Conservation (phyloP, 169 alveolate genomes). For the Amoebophrya sp. region DNA sequence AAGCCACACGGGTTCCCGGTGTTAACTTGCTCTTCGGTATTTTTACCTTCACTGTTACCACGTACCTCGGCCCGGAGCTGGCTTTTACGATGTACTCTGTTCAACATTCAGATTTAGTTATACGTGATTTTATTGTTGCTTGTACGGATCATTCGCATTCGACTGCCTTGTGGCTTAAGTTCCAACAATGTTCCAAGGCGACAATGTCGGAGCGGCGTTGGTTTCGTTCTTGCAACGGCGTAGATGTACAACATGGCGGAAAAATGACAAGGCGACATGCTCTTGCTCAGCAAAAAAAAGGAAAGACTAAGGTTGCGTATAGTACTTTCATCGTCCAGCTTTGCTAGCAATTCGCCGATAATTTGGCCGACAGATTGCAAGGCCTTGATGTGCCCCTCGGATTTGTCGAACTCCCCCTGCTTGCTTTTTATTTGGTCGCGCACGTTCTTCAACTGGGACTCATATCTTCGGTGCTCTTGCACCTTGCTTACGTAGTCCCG, state of each 20-base stretch:
- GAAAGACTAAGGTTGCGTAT: not conserved
- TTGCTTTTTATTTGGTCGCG: slow-evolving; percentile 44
- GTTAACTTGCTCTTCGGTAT: slow-evolving; percentile 78
- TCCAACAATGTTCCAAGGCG: not conserved
- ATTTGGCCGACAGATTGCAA: slow-evolving; percentile 96
- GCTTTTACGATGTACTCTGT: slow-evolving; percentile 77
- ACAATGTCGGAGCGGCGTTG: too few relatives aligned
- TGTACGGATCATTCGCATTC: not conserved
- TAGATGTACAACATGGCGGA: too few relatives aligned
- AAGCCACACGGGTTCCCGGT: slow-evolving; percentile 95
- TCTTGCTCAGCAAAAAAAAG: not conserved
- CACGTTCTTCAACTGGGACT: slow-evolving; percentile 51
- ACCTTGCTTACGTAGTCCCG: slow-evolving; percentile 52
- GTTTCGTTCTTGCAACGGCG: too few relatives aligned
- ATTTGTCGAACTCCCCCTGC: slow-evolving; percentile 75
- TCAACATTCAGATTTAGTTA: not conserved
- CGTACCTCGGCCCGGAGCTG: slow-evolving; percentile 95
- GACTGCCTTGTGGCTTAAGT: not conserved
- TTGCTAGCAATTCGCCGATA: slow-evolving; percentile 92
- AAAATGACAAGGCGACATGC: too few relatives aligned
- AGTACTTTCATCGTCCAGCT: slow-evolving; percentile 83
- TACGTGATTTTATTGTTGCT: slow-evolving; percentile 37
- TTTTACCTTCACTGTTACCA: slow-evolving; percentile 91
- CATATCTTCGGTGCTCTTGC: slow-evolving; percentile 56
- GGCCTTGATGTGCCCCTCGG: slow-evolving; percentile 93